A percentile compares a stretch with the other conserved stretches of the same genome.
Conservation (phyloP, 2,329 filamentous ascomycete genomes). For the Calonectria montana region DNA sequence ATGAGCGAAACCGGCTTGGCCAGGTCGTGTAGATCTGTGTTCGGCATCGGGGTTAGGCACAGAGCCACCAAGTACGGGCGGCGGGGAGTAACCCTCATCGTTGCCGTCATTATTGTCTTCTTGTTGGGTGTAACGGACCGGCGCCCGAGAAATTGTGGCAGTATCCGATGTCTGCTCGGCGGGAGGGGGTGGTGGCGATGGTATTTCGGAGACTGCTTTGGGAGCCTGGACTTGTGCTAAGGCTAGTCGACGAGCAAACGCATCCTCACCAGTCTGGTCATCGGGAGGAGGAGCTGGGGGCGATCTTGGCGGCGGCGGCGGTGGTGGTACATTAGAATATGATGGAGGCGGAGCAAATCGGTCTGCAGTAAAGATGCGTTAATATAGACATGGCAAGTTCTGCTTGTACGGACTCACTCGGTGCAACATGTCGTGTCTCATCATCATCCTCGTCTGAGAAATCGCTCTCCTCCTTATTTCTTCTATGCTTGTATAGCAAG, state of each 20-base stretch:
- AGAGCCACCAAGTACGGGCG: conserved; percentile 60
- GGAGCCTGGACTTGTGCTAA: conserved; percentile 60
- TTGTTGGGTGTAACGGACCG: conserved; percentile 74
- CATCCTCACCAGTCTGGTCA: conserved; percentile 76
- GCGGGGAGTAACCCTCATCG: conserved; percentile 55
- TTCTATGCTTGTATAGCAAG: conserved; percentile 77
- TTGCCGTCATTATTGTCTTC: conserved; percentile 47
- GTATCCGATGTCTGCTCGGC: conserved; percentile 47
- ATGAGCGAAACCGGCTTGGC: conserved; percentile 86
- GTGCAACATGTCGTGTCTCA: conserved; percentile 39
- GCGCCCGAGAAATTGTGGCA: conserved; percentile 80
- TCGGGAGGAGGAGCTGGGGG: conserved; percentile 61
- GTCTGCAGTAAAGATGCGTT: conserved; percentile 50
- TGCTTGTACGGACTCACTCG: conserved; percentile 47
- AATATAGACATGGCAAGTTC: conserved; percentile 21
- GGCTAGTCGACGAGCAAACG: conserved; percentile 71
- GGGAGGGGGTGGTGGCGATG: conserved; percentile 45
- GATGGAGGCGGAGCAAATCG: conserved; percentile 70
- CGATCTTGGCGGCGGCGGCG: conserved; percentile 63
- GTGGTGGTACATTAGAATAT: conserved; percentile 68
- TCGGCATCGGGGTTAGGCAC: conserved; percentile 54
- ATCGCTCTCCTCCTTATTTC: conserved; percentile 54
- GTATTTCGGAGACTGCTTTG: conserved; percentile 43
- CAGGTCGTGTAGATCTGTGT: conserved; percentile 73
- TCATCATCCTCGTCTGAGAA: conserved; percentile 54